A percentile compares a stretch with the other conserved stretches of the same genome.
Evolutionary conservation across 345 rosid genomes (phyloP).

Genomic region (Aquilaria yunnanensis): DNA sequence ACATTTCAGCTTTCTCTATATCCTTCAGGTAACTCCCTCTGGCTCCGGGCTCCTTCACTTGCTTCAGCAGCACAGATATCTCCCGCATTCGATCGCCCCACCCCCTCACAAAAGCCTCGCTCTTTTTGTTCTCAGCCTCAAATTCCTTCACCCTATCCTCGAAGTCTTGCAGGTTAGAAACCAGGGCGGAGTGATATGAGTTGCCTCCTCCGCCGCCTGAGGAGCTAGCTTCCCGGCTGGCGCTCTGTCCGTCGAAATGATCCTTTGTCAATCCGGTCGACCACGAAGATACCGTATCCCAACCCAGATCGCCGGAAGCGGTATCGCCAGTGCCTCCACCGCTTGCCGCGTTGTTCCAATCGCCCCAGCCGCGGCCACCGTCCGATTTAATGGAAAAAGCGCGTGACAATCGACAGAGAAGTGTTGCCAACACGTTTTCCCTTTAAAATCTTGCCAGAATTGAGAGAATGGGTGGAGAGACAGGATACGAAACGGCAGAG

Average conservation of each 20-base stretch:
- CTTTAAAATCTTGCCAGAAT: slow-evolving; percentile 18
- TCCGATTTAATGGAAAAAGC: slow-evolving; percentile 37
- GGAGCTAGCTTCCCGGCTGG: slow-evolving; percentile 28
- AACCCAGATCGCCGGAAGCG: slow-evolving; percentile 42
- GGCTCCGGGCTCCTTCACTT: slow-evolving; percentile 81
- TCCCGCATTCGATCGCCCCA: slow-evolving; percentile 52
- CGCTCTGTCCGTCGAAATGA: slow-evolving; percentile 72
- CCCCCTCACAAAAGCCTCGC: slow-evolving; percentile 47
- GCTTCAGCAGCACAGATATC: slow-evolving; percentile 54
- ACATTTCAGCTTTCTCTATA: slow-evolving; percentile 95
- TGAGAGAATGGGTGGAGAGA: slow-evolving; percentile 30
- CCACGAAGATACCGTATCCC: slow-evolving; percentile 83
- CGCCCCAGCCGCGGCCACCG: slow-evolving; percentile 28
- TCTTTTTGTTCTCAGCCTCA: slow-evolving; percentile 34
- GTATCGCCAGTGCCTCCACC: slow-evolving; percentile 30
- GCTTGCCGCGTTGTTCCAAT: slow-evolving; percentile 26
- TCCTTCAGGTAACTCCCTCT: slow-evolving; percentile 88
- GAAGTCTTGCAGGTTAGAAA: slow-evolving; percentile 40
- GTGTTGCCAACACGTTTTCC: slow-evolving; percentile 3
- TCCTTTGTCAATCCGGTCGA: slow-evolving; percentile 87
- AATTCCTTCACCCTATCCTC: slow-evolving; percentile 43
- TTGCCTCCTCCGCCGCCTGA: slow-evolving; percentile 6
- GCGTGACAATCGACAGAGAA: slow-evolving; percentile 16
- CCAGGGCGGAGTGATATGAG: slow-evolving; percentile 16
- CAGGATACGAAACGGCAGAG: slow-evolving; percentile 38